phyloP scores from a whole-genome alignment of 192 early-diverging fungal species.

The Bifiguratus adelaidae region DNA sequence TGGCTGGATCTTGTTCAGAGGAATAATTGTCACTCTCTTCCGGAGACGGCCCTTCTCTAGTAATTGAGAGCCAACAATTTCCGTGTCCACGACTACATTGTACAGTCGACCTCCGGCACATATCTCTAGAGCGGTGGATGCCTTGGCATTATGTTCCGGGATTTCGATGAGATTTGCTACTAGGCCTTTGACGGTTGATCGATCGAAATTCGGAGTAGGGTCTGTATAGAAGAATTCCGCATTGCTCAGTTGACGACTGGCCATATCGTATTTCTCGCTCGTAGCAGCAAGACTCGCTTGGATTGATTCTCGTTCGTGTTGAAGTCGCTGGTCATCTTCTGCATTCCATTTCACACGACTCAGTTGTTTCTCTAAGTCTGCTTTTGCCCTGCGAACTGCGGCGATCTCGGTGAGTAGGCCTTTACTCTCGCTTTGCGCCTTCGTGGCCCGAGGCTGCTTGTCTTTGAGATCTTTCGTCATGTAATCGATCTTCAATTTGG shows the following conservation, averaged over 20 bases:
- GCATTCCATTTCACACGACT: constrained; percentile 26
- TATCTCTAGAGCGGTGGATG: constrained; percentile 81
- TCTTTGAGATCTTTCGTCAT: constrained; percentile 63
- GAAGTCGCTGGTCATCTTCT: constrained; percentile 22
- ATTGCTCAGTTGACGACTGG: constrained; percentile 39
- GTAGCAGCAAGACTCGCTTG: constrained; percentile 8
- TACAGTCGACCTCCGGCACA: constrained; percentile 90
- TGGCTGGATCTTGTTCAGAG: constrained; percentile 85
- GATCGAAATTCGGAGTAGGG: constrained; percentile 82
- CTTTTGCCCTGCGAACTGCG: constrained; percentile 5
- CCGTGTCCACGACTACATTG: constrained; percentile 91
- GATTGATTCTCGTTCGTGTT: constrained; percentile 11
- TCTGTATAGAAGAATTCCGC: constrained; percentile 78
- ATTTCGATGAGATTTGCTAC: constrained; percentile 82
- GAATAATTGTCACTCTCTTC: constrained; percentile 83
- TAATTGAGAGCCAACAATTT: constrained; percentile 71
- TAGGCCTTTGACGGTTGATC: constrained; percentile 81
- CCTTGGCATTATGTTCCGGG: constrained; percentile 50
- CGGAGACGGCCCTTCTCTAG: constrained; percentile 66
- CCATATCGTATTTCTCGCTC: constrained; percentile 32
- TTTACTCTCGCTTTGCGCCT: constrained; percentile 60
- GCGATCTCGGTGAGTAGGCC: constrained; percentile 33
- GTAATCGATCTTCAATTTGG: constrained; percentile 68
- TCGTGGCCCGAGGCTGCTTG: constrained; percentile 50
- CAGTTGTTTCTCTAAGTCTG: constrained; percentile 17